phyloP scores from a whole-genome alignment of 2,329 filamentous ascomycete species.

The Microdochium trichocladiopsis region DNA sequence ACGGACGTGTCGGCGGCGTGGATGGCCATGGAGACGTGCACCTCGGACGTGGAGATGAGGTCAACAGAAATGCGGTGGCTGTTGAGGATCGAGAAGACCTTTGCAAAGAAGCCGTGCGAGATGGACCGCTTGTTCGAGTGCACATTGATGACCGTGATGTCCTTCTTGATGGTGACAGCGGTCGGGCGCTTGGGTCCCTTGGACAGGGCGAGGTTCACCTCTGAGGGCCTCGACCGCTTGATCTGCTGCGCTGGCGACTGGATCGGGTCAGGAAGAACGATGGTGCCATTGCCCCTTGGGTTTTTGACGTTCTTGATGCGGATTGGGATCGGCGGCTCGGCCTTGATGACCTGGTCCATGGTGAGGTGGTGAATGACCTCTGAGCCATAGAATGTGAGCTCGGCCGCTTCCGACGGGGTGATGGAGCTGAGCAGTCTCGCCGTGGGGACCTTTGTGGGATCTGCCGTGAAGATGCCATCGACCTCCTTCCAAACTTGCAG shows the following conservation, averaged over 20 bases:
- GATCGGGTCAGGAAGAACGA: slow-evolving; percentile 70
- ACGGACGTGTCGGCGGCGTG: slow-evolving; percentile 66
- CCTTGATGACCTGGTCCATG: slow-evolving; percentile 92
- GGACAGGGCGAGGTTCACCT: slow-evolving; percentile 31
- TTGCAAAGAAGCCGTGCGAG: slow-evolving; percentile 91
- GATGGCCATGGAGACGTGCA: slow-evolving; percentile 95
- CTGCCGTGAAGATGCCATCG: slow-evolving; percentile 80
- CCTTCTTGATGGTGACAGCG: slow-evolving; percentile 94
- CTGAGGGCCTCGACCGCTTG: slow-evolving; percentile 39
- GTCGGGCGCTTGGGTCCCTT: slow-evolving; percentile 69
- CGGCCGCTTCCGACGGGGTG: slow-evolving; percentile 89
- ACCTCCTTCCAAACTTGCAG: slow-evolving; percentile 99
- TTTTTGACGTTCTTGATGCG: slow-evolving; percentile 93
- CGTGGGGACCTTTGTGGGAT: slow-evolving; percentile 84
- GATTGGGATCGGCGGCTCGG: slow-evolving; percentile 71
- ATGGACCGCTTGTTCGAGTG: slow-evolving; percentile 96
- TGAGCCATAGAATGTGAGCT: slow-evolving; percentile 88
- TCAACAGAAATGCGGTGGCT: slow-evolving; percentile 84
- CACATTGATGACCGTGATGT: slow-evolving; percentile 94
- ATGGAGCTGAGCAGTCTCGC: slow-evolving; percentile 84
- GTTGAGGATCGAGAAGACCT: slow-evolving; percentile 88
- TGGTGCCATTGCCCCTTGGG: slow-evolving; percentile 68
- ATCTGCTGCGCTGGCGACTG: slow-evolving; percentile 50
- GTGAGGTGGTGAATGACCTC: slow-evolving; percentile 98
- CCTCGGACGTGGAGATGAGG: slow-evolving; percentile 91